Evolutionary conservation across 2,329 filamentous ascomycete species (phyloP).

Genomic region (Colletotrichum magnum): DNA sequence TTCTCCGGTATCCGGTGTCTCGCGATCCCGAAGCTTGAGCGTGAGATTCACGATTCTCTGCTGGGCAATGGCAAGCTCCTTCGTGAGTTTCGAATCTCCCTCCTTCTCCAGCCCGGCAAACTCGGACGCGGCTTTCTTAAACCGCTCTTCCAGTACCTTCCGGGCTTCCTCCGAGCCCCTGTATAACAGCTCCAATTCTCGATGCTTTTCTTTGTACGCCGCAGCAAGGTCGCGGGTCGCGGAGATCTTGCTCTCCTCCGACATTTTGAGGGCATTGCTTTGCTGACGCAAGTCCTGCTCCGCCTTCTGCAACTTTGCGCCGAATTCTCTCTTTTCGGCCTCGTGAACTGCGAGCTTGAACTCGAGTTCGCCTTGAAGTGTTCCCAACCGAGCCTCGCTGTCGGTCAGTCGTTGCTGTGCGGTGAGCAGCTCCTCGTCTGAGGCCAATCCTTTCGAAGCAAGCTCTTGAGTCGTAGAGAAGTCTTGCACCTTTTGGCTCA

Average conservation of each 20-base stretch:
- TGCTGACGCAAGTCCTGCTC: conserved; percentile 10
- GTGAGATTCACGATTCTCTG: conserved; percentile 38
- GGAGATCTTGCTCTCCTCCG: not conserved
- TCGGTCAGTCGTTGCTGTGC: not conserved
- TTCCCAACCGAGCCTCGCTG: not conserved
- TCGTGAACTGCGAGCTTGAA: conserved; percentile 5
- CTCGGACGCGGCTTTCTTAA: not conserved
- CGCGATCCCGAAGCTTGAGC: conserved; percentile 28
- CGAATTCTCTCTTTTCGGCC: conserved; percentile 22
- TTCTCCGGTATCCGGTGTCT: not conserved
- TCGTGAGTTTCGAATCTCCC: conserved; percentile 2
- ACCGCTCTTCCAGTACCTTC: not conserved
- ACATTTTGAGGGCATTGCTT: not conserved
- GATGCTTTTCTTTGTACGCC: not conserved
- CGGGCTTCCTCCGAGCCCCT: not conserved
- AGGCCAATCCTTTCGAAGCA: not conserved
- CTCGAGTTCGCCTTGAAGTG: not conserved
- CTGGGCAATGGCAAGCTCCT: conserved; percentile 23
- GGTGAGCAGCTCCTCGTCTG: not conserved
- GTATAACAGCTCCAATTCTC: not conserved
- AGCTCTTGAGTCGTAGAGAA: not conserved
- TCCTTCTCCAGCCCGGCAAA: not conserved
- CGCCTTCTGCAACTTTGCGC: not conserved
- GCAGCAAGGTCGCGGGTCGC: not conserved
- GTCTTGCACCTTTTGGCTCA: conserved; percentile 6